Base-by-base conservation (phyloP, 75 land plant species). In the Sequoia sempervirens region DNA sequence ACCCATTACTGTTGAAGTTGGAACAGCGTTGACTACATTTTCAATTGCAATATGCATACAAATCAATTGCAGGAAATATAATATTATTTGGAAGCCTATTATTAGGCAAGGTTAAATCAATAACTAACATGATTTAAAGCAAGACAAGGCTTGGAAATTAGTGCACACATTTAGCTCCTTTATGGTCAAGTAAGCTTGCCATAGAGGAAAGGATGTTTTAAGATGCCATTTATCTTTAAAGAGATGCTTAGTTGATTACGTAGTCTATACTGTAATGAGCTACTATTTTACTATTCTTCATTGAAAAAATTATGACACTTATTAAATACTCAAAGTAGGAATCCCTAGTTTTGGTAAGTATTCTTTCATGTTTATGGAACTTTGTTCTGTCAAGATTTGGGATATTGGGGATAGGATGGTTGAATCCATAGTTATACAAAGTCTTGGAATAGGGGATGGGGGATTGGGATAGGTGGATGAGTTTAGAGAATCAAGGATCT, bases 41-140 rank as follows among this genome's bases (percentile, higher is more conserved):
- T 72, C 75, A 72, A 72, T 15, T 72, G 75, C 5, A 72, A 72
- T 72, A 72, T 72, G 36, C 75, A 72, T 13, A 28, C 73, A 69
- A 32, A 72, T 72, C 37, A 72, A 72, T 72, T 32, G 36, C 38
- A 9, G 5, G 75, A 32, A 36, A 34, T 72, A 32, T 12, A 4
- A 12, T 50, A 12, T 50, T 50, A 12, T 50, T 50, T 75, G 17
- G 78, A 75, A 75, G 41, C 79, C 38, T 20, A 75, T 38, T 75
- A 75, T 75, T 18, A 75, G n/a, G 18, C 23, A 75, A 36, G 9
- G 79, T 6, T 75, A 75, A 40, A 75, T 75, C 20, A 75, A 75
- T 40, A 37, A 12, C 53, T 13, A 50, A 50, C 53, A 13, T 50
- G 13, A 12, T 37, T 23, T 17, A 75, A 75, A 18, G 37, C 43